Evolutionary conservation across 352 stramenopile genomes (phyloP).

Genomic region (Globisporangium camurandrum): DNA sequence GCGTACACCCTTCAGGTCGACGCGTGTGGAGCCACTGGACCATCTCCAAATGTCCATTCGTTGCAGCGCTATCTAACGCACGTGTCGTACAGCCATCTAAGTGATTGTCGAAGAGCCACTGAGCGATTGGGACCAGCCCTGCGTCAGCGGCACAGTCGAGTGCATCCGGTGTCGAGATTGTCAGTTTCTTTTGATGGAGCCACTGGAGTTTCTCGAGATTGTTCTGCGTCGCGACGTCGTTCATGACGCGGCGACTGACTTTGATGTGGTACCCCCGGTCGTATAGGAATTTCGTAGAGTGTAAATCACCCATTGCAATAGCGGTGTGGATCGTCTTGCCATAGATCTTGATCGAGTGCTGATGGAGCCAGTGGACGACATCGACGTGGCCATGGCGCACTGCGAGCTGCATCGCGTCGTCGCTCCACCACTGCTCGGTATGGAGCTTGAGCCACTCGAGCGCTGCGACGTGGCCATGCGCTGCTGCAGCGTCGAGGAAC

Average conservation of each 20-base stretch:
- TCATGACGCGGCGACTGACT: conserved; percentile 10
- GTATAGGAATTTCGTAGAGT: conserved; percentile 7
- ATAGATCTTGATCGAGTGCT: conserved; percentile 12
- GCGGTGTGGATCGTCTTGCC: conserved; percentile 9
- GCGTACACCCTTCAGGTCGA: conserved; percentile 8
- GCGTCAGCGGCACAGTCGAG: conserved; percentile 9
- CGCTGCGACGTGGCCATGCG: conserved; percentile 4
- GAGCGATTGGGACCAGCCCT: conserved; percentile 6
- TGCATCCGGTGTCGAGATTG: conserved; percentile 6
- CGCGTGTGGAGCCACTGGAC: conserved; percentile 6
- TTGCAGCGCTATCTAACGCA: conserved; percentile 9
- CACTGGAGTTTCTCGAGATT: conserved; percentile 10
- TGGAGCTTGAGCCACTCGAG: conserved; percentile 8
- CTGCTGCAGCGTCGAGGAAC: conserved; percentile 4
- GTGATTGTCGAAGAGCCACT: conserved; percentile 12
- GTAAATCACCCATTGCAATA: conserved; percentile 8
- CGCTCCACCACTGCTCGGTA: conserved; percentile 9
- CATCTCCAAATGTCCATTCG: conserved; percentile 12
- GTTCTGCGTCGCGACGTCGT: conserved; percentile 7
- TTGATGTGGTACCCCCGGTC: conserved; percentile 11
- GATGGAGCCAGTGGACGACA: conserved; percentile 12
- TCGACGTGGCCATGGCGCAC: conserved; percentile 7
- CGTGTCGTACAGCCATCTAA: conserved; percentile 10
- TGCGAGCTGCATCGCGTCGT: conserved; percentile 10
- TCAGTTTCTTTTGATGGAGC: conserved; percentile 6